Evolutionary conservation across 805 yeast genomes (phyloP), one percentile per base, ranked within the genome.

Genomic region (Lipomyces yamadae): DNA sequence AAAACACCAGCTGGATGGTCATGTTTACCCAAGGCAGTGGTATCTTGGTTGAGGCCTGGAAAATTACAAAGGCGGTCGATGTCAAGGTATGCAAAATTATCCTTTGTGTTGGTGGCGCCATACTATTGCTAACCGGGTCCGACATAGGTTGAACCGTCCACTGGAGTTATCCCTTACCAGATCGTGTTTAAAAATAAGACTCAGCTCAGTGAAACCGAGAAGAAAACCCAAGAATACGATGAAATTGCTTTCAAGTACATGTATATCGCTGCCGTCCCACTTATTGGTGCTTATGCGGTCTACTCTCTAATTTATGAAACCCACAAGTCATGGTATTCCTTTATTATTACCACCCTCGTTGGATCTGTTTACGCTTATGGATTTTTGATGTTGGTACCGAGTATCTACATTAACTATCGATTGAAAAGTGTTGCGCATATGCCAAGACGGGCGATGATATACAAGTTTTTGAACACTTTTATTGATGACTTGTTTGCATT

Each of bases 311-410:
- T 78, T 37, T 79, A 80, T 65, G 77, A 78, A 61, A 79, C 79
- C 18, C 77, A 79, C 69, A 80, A 79, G 68, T 79, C 82, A 7
- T 80, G 83, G 82, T 79, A 78, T 71, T 80, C 82, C 5, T 80
- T 80, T 66, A 73, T 78, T 32, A 76, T 80, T 56, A 74, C 80
- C 1, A 77, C 81, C 0, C 72, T 80, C 18, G 82, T 79, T 42
- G 82, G 81, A 0, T 77, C 78, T 32, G 82, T 79, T 18, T 80
- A 81, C 65, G 80, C 82, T 2, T 80, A 80, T 64, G 82, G 82
- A 0, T 80, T 80, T 73, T 67, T 81, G 56, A 78, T 78, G 59
- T 69, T 80, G 48, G 78, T 80, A 37, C 82, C 82, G 13, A 70
- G 80, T 2, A 78, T 80, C 37, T 81, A 80, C 68, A 79, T 79